Base-by-base conservation (phyloP, 768 basidiomycete genomes). In the Suillus brevipes region DNA sequence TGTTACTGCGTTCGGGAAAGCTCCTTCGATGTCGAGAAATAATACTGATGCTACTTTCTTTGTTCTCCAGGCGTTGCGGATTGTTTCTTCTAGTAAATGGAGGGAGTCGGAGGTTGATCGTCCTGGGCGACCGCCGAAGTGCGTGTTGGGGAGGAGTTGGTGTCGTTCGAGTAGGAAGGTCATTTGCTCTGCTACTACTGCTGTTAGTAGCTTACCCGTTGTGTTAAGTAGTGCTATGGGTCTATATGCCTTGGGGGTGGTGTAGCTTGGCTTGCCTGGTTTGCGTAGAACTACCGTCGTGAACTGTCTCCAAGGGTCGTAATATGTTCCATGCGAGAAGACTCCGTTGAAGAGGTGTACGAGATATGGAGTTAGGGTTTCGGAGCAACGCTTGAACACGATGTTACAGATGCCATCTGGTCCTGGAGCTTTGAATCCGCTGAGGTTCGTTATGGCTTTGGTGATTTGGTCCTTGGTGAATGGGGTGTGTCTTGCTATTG, bases 71-170 rank as follows among this genome's bases (percentile, higher is more conserved):
- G 69, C 67, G 18, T 70, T 62, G 49, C 70, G 71, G 40, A 75
- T 66, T 14, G 34, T 67, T 6, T 66, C 58, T 20, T 69, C 65
- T 0, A 76, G 52, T 18, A 69, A 40, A 53, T 78, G 74, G 3
- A 78, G 31, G 18, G 73, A 64, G 67, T 78, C 76, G 2, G 72
- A 73, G 14, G 76, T 75, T 13, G 67, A 64, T 9, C 73, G 20
- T 8, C 75, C 75, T 9, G 74, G 73, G 37, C 74, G n/a, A n/a
- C 73, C 14, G 0, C 77, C 73, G 47, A 74, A 77, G 31, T 78
- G 77, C n/a, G 45, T 71, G 6, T 6, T 9, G 0, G 73, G 75
- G 6, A 77, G 72, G 0, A 77, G 52, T 9, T 62, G 49, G 45
- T 66, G 53, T 28, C 42, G 50, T 36, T 72, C 69, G 2, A 69